phyloP scores from a whole-genome alignment of 306 rosid genomes.

The Betula pendula region DNA sequence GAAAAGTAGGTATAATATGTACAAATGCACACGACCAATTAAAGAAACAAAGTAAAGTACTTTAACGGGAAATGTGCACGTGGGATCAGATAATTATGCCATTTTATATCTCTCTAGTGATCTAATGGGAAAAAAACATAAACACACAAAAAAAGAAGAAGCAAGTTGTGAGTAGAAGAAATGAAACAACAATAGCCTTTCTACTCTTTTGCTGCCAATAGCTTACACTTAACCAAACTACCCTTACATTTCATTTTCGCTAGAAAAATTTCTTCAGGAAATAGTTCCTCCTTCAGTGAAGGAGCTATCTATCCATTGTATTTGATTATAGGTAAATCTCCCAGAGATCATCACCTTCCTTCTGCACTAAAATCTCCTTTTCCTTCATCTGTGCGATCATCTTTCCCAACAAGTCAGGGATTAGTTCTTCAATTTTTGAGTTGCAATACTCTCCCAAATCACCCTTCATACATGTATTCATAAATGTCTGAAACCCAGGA shows the following conservation, averaged over 20 bases:
- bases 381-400: conserved; percentile 74
- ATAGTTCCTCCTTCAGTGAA: conserved; percentile 70
- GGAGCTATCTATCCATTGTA: conserved; percentile 92
- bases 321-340: conserved; percentile 73
- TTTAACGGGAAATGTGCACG: too few species aligned
- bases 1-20: too few species aligned
- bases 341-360: conserved; percentile 81
- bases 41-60: too few species aligned
- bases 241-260: not conserved
- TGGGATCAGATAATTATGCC: not conserved
- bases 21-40: too few species aligned
- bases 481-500: conserved; percentile 59
- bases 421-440: conserved; percentile 49
- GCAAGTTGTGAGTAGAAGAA: too few species aligned
- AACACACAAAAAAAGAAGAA: too few species aligned
- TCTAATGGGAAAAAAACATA: not conserved
- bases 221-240: too few species aligned
- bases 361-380: conserved; percentile 48
- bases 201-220: too few species aligned
- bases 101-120: not conserved
- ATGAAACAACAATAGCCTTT: too few species aligned
- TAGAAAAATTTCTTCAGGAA: conserved; percentile 46
- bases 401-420: conserved; percentile 68
- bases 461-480: conserved; percentile 92
- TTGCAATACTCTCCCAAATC: conserved; percentile 72